A percentile compares a stretch with the other conserved stretches of the same genome.
These are phyloP conservation scores for Myxozyma melibiosi DNA, from an alignment of 805 yeast species.

Conservation along the genomic window DNA sequence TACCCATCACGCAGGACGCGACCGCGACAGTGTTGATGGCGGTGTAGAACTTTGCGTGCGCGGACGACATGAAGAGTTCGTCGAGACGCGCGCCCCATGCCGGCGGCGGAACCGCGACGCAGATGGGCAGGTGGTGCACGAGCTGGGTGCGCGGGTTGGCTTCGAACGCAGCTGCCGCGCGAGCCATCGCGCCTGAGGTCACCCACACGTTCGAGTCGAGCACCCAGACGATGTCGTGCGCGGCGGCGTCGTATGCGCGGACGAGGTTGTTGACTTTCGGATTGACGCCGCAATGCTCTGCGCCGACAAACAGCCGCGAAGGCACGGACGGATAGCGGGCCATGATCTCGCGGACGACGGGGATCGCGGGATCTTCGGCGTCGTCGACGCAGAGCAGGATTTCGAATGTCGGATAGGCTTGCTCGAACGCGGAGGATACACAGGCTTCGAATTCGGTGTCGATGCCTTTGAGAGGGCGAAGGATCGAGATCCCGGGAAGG, in stretches of 20 bases:
- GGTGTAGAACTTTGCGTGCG: constrained; percentile 83
- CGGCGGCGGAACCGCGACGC: constrained; percentile 45
- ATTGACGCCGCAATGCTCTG: constrained; percentile 67
- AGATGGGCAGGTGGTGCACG: constrained; percentile 79
- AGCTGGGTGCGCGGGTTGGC: constrained; percentile 51
- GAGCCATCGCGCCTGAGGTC: constrained; percentile 59
- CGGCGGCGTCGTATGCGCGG: constrained; percentile 73
- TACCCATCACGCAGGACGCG: constrained; percentile 92
- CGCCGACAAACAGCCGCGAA: constrained; percentile 57
- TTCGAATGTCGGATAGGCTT: constrained; percentile 71
- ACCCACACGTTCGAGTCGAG: constrained; percentile 87
- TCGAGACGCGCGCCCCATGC: constrained; percentile 67
- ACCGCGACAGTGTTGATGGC: constrained; percentile 71
- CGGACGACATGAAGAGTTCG: constrained; percentile 80
- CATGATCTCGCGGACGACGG: constrained; percentile 55
- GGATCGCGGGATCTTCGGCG: constrained; percentile 63
- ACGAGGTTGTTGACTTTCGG: constrained; percentile 86
- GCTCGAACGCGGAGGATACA: constrained; percentile 66
- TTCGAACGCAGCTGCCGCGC: constrained; percentile 59
- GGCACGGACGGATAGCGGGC: constrained; percentile 58
- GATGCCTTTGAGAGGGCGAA: constrained; percentile 81
- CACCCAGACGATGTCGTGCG: constrained; percentile 77
- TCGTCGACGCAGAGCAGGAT: constrained; percentile 76
- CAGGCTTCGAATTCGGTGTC: constrained; percentile 75
- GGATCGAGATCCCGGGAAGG: constrained; percentile 68